Conservation (phyloP, 176 grass and related monocot species). For the Elaeis guineensis region DNA sequence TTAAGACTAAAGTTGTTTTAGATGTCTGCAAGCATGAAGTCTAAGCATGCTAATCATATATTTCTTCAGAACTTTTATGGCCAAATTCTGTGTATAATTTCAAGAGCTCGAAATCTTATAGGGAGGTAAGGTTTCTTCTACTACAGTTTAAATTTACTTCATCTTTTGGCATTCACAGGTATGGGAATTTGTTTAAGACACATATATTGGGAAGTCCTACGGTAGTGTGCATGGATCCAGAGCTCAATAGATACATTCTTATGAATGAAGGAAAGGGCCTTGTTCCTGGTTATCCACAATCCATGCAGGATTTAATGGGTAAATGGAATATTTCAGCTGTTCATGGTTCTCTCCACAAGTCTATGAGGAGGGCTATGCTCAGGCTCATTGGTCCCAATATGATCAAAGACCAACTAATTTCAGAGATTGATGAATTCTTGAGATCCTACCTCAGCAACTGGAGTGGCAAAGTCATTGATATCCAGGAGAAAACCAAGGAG, state of each 20-base stretch:
- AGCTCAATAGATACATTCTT: slow-evolving; percentile 27
- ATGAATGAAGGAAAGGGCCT: slow-evolving; percentile 28
- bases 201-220: slow-evolving; percentile 28
- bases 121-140: too few species aligned
- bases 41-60: too few species aligned
- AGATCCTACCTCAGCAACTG: slow-evolving; percentile 15
- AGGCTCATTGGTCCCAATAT: slow-evolving; percentile 16
- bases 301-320: slow-evolving; percentile 31
- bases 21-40: too few species aligned
- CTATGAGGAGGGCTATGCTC: slow-evolving; percentile 21
- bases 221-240: slow-evolving; percentile 33
- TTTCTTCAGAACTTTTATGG: too few species aligned
- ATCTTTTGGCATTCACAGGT: slow-evolving; percentile 7
- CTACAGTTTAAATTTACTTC: background rate
- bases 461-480: slow-evolving; percentile 20
- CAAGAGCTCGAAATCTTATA: too few species aligned
- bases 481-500: slow-evolving; percentile 38
- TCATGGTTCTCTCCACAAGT: slow-evolving; percentile 22
- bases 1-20: too few species aligned
- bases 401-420: slow-evolving; percentile 23
- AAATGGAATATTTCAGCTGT: slow-evolving; percentile 22
- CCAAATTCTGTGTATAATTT: too few species aligned
- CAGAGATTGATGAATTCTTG: slow-evolving; percentile 33
- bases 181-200: slow-evolving; percentile 32
- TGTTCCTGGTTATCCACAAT: slow-evolving; percentile 28